Conservation (phyloP, 73 alveolate genomes). For the Paramecium caudatum region DNA sequence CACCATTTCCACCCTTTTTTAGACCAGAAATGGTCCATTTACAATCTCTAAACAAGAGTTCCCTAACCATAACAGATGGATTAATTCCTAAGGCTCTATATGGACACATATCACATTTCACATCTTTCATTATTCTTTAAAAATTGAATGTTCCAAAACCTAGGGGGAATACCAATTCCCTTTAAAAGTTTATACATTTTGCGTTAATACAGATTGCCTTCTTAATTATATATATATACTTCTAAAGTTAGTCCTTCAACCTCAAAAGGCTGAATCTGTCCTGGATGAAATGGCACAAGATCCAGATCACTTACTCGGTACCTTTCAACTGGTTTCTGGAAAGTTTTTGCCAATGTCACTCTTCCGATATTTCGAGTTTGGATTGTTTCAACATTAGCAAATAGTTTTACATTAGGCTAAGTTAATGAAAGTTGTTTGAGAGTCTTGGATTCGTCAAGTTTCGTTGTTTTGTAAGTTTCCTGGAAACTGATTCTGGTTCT, state of each 20-base stretch:
- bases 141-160: slow-evolving; percentile 36
- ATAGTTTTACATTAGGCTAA: neutral
- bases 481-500: slow-evolving; percentile 7
- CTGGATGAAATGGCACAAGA: slow-evolving; percentile 51
- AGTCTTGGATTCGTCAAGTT: slow-evolving; percentile 44
- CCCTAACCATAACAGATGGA: slow-evolving; percentile 51
- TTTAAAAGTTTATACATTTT: slow-evolving; percentile 42
- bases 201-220: slow-evolving; percentile 35
- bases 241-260: slow-evolving; percentile 67
- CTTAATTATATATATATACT: neutral
- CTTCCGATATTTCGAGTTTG: neutral
- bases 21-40: slow-evolving; percentile 61
- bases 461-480: neutral
- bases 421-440: neutral
- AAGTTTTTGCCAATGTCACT: slow-evolving; percentile 8
- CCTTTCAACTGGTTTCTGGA: slow-evolving; percentile 40
- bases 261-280: slow-evolving; percentile 16
- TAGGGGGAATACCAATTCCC: slow-evolving; percentile 42
- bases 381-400: slow-evolving; percentile 46
- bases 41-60: neutral
- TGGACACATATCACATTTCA: slow-evolving; percentile 65
- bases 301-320: slow-evolving; percentile 39
- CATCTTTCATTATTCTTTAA: slow-evolving; percentile 28
- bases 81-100: slow-evolving; percentile 25
- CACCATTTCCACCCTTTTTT: slow-evolving; percentile 44